Percentiles rank a stretch among this genome's conserved stretches.
phyloP scores from a whole-genome alignment of 305 asterid species.

The Andrographis paniculata region DNA sequence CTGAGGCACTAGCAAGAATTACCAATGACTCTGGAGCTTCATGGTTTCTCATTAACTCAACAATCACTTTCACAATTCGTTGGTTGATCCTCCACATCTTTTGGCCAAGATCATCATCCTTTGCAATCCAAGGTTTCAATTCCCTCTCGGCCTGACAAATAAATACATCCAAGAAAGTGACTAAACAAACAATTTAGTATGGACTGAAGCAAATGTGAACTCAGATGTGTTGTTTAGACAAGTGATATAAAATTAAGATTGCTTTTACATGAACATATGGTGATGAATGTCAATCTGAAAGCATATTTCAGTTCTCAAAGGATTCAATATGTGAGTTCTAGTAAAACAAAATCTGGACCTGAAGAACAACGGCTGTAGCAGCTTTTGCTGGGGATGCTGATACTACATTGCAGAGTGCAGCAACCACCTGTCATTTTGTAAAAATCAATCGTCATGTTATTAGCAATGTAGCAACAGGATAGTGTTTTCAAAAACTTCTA shows the following conservation, averaged over 20 bases:
- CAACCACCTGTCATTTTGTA: constrained; percentile 61
- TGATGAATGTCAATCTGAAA: constrained; percentile 5
- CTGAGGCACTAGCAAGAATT: constrained; percentile 80
- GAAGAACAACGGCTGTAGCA: constrained; percentile 91
- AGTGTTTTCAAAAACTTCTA: no score
- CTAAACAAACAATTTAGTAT: constrained; percentile 24
- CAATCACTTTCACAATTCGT: constrained; percentile 80
- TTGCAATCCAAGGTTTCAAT: constrained; percentile 91
- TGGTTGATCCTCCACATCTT: constrained; percentile 93
- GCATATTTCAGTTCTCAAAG: not conserved
- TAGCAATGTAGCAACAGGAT: no score
- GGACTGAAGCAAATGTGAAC: no score
- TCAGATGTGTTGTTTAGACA: no score
- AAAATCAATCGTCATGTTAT: no score
- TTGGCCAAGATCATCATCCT: constrained; percentile 90
- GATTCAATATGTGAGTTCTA: constrained; percentile 15
- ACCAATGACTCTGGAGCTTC: constrained; percentile 82
- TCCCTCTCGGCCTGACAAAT: constrained; percentile 93
- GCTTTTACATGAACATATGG: constrained; percentile 3
- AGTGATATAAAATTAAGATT: no score
- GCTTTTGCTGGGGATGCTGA: constrained; percentile 95
- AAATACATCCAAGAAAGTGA: constrained; percentile 36
- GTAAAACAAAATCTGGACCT: constrained; percentile 64
- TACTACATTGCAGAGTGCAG: constrained; percentile 97
- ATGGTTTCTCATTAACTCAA: constrained; percentile 91